phyloP scores from a whole-genome alignment of 768 basidiomycete species.

The Tulasnella sp. region DNA sequence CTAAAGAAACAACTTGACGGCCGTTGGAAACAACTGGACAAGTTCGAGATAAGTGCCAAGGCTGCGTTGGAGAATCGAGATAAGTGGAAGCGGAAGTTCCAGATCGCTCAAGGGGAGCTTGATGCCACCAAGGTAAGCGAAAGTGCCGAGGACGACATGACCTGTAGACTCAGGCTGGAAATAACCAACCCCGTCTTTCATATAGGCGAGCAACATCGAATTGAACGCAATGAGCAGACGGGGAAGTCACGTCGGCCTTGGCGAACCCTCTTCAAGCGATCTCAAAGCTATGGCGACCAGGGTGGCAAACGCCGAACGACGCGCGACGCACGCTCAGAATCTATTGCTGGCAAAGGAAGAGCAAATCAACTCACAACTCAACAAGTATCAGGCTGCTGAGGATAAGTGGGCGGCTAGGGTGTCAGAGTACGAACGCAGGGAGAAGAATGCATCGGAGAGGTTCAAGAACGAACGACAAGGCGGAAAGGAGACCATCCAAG shows the following conservation, averaged over 20 bases:
- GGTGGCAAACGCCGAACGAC: conserved; percentile 74
- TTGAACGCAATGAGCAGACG: not conserved
- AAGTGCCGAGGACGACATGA: conserved; percentile 14
- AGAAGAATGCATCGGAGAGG: conserved; percentile 79
- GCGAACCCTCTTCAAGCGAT: conserved; percentile 48
- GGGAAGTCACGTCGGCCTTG: conserved; percentile 14
- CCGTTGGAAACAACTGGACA: conserved; percentile 87
- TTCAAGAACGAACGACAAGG: conserved; percentile 91
- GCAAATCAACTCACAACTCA: conserved; percentile 60
- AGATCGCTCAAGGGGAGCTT: conserved; percentile 78
- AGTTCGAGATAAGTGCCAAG: conserved; percentile 80
- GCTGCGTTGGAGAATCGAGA: conserved; percentile 68
- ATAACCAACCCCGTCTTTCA: too few species aligned
- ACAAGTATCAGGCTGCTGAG: conserved; percentile 62
- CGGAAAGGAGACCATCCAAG: conserved; percentile 69
- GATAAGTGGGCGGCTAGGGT: conserved; percentile 92
- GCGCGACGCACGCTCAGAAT: conserved; percentile 75
- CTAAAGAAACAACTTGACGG: conserved; percentile 80
- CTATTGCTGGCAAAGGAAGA: conserved; percentile 78
- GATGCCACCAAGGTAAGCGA: conserved; percentile 69
- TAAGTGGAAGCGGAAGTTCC: conserved; percentile 72
- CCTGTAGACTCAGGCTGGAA: conserved; percentile 35
- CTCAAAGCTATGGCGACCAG: conserved; percentile 57
- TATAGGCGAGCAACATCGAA: conserved; percentile 40
- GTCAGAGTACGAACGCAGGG: conserved; percentile 73